Conservation (phyloP, 1,284 basidiomycete genomes). For the Papiliotrema nemorosa region DNA sequence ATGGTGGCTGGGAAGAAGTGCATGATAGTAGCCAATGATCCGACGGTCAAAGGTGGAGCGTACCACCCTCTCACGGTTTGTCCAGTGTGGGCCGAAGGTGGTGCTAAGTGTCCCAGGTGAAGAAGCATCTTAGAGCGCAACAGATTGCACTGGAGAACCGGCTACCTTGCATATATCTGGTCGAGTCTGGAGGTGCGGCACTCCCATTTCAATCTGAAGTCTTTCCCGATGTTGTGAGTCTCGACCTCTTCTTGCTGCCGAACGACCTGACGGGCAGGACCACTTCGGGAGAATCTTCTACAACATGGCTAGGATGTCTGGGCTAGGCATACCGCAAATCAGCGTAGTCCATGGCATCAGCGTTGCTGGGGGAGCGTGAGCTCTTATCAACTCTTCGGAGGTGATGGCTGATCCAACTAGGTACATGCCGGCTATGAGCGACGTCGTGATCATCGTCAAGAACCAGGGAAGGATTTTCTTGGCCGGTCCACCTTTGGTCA, state of each 20-base stretch:
- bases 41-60: conserved; percentile 87
- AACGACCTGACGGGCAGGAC: too few species aligned
- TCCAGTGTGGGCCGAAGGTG: not conserved
- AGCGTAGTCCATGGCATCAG: conserved; percentile 91
- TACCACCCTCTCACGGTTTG: conserved; percentile 87
- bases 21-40: conserved; percentile 87
- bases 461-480: conserved; percentile 93
- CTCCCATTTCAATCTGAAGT: conserved; percentile 90
- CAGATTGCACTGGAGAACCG: conserved; percentile 86
- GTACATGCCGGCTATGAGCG: conserved; percentile 96
- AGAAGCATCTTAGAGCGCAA: conserved; percentile 92
- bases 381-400: not conserved
- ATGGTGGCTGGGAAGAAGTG: conserved; percentile 75
- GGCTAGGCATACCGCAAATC: conserved; percentile 84
- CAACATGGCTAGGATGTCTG: conserved; percentile 87
- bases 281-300: conserved; percentile 97
- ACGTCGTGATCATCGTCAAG: conserved; percentile 87
- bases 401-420: conserved; percentile 24
- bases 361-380: conserved; percentile 61
- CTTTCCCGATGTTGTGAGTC: conserved; percentile 31
- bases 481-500: conserved; percentile 92
- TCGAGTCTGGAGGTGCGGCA: conserved; percentile 91
- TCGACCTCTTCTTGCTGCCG: too few species aligned
- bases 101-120: conserved; percentile 57
- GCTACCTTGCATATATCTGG: conserved; percentile 87